Evolutionary conservation across 1,139 yeast genomes (phyloP), one percentile per base, ranked within the genome.

Genomic region (Hansenula lynferdii): DNA sequence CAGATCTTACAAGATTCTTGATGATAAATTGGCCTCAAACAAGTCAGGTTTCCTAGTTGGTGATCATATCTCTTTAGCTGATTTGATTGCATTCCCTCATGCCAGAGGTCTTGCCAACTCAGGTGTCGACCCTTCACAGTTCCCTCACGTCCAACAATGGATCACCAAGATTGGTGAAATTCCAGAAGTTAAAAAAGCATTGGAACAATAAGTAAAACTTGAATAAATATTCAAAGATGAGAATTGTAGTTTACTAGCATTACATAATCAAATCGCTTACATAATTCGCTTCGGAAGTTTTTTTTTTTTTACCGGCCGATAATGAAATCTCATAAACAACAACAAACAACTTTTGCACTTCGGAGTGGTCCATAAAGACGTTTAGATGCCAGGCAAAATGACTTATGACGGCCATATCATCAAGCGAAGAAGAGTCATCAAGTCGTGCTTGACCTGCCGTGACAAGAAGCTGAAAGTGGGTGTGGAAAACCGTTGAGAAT

Each of bases 21-120:
- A 77, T 42, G 64, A 61, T 27, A 64, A 70, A 42, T 58, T 76
- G 53, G 52, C 56, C 28, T 49, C 52, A 29, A 72, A 64, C 39
- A 67, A 67, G 21, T 56, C 70, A 9, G 74, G 70, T 1, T 77
- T 48, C 52, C 56, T 78, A 7, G 81, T 75, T 35, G 82, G 84
- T 25, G 65, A 68, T 50, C 80, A 75, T 47, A 45, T 74, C 37
- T 62, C 77, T 5, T 53, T 73, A 41, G 79, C 82, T 14, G 85
- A 78, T 53, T 50, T 77, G 36, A 66, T 68, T 24, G 51, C 65
- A 11, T 65, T 62, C 36, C 65, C 73, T 23, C 64, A 64, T 56
- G 63, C 56, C 29, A 31, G 27, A 22, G 33, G 9, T 22, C 16
- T 31, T 11, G 11, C n/a, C 2, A 14, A 11, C 12, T 11, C 24